phyloP scores from a whole-genome alignment of 805 yeast genomes.

The Kodamaea jinghongensis region DNA sequence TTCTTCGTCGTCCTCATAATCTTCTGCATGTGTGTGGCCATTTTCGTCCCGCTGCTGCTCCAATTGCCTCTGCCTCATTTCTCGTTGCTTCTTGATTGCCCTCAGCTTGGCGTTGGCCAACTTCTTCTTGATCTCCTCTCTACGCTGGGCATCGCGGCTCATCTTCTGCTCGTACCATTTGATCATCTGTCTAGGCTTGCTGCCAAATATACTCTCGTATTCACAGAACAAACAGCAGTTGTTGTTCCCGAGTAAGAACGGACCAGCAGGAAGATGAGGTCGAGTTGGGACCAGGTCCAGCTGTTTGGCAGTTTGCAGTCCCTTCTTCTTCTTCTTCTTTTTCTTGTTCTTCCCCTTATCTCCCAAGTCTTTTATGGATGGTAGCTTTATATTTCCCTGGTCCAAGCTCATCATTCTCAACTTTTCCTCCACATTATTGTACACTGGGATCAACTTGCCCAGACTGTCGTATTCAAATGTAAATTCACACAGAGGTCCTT shows the following conservation, averaged over 20 bases:
- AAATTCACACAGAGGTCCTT: constrained; percentile 44
- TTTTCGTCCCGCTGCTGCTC: constrained; percentile 5
- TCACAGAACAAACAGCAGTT: constrained; percentile 50
- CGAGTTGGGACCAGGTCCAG: not conserved
- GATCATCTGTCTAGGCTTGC: constrained; percentile 48
- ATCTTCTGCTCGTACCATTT: constrained; percentile 46
- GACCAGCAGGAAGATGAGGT: constrained; percentile 1
- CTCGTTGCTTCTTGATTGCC: constrained; percentile 24
- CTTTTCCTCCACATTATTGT: constrained; percentile 38
- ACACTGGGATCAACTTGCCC: constrained; percentile 41
- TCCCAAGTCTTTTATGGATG: constrained; percentile 14
- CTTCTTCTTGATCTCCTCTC: constrained; percentile 35
- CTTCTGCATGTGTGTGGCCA: not conserved
- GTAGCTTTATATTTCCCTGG: constrained; percentile 10
- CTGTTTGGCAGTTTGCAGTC: constrained; percentile 5
- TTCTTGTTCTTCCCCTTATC: constrained; percentile 15
- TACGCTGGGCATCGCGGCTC: constrained; percentile 23
- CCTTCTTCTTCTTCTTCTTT: constrained; percentile 23
- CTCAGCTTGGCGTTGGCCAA: constrained; percentile 37
- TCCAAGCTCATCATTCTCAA: constrained; percentile 32
- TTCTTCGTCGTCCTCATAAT: constrained; percentile 1
- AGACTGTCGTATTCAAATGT: constrained; percentile 43
- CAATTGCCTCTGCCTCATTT: constrained; percentile 10
- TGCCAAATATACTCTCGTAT: constrained; percentile 50
- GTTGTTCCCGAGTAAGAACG: constrained; percentile 4